Evolutionary conservation across 495 filamentous ascomycete genomes (phyloP).

Genomic region (Apiosordaria backusii): DNA sequence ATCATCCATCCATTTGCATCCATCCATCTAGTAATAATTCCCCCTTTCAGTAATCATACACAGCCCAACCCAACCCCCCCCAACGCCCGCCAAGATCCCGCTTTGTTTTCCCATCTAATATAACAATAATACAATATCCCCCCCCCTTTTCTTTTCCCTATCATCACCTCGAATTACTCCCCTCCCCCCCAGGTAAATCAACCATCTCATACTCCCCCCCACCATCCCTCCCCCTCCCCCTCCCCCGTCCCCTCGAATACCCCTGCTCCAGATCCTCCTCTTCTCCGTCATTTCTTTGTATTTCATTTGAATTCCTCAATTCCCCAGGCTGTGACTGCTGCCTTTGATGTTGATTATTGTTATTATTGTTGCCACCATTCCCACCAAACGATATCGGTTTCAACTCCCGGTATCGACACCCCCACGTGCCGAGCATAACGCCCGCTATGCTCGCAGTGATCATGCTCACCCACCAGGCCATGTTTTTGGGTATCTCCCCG

Average conservation of each 20-base stretch:
- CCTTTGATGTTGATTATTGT: background rate
- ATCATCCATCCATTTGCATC: no score
- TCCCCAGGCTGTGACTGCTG: background rate
- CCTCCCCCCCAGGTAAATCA: background rate
- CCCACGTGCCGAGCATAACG: conserved; percentile 76
- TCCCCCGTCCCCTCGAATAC: conserved; percentile 13
- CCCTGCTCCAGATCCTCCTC: conserved; percentile 13
- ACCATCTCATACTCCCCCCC: conserved; percentile 22
- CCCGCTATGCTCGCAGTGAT: conserved; percentile 63
- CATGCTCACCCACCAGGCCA: conserved; percentile 88
- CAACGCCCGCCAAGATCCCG: background rate
- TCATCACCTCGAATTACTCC: background rate
- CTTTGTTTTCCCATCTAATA: background rate
- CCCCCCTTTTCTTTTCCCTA: background rate
- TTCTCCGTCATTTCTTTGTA: background rate
- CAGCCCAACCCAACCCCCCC: background rate
- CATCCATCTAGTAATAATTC: background rate
- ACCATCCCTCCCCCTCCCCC: conserved; percentile 17
- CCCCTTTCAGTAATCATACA: background rate
- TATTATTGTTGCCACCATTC: conserved; percentile 25
- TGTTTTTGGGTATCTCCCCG: conserved; percentile 62
- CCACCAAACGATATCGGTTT: conserved; percentile 85
- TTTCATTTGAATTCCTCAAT: background rate
- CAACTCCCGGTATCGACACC: conserved; percentile 84
- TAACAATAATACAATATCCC: background rate